Evolutionary conservation across 2,329 filamentous ascomycete species (phyloP), one percentile per base, ranked within the genome.

Genomic region (Penicillium concentricum): DNA sequence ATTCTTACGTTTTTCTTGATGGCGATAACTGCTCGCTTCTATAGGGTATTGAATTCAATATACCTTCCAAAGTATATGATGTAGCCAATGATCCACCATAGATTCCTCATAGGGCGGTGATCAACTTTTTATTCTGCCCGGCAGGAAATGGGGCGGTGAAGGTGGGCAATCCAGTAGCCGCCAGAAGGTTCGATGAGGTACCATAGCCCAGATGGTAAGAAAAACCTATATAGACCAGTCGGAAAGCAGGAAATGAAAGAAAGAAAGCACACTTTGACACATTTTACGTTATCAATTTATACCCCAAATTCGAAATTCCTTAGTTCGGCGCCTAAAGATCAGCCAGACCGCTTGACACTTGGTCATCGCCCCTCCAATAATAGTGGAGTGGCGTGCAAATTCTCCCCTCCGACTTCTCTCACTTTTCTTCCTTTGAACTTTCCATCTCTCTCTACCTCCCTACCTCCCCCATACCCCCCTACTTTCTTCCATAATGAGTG

Each of bases 401-500:
- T 74, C 68, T 72, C 69, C 70, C 68, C 68, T 65, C 66, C 57
- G 59, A 58, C 52, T 67, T 69, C 64, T 65, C 53, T 54, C 54
- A 55, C 52, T 42, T 55, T 56, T 60, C 52, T 57, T 38, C 53
- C 46, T 58, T 54, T 49, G 58, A 61, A 57, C 51, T 44, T 64
- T 64, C 52, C 65, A 65, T 62, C 62, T 61, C 63, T 58, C 55
- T 56, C 57, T 44, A 54, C 51, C 63, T 53, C 61, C 61, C 54
- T 60, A 60, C 56, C 57, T 57, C 59, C 58, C 58, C 55, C 60
- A 60, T 56, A 58, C 42, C 47, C 59, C 57, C 54, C 51, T 55
- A 58, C 54, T 61, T 52, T 62, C 56, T 56, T 61, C 59, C 72
- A 82, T 68, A 71, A 86, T 86, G 83, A 82, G 78, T 77, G 83